Conservation (phyloP, 208 protist species). For the Angomonas deanei region DNA sequence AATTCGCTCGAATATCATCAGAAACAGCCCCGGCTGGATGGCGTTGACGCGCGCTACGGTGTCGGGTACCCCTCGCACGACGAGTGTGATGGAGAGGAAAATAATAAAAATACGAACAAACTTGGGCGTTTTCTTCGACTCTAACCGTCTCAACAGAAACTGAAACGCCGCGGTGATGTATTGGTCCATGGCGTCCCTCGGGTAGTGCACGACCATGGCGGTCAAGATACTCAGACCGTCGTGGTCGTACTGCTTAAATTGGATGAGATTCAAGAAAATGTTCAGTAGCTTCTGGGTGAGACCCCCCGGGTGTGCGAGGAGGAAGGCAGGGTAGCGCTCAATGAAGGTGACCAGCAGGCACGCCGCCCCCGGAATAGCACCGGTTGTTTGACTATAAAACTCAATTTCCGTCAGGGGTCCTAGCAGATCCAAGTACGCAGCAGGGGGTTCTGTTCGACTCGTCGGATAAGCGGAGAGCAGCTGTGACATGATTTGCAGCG, state of each 20-base stretch:
- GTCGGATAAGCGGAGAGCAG: conserved; percentile 81
- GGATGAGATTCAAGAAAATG: conserved; percentile 62
- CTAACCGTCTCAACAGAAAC: conserved; percentile 68
- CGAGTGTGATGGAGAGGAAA: conserved; percentile 77
- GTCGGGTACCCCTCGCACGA: conserved; percentile 50
- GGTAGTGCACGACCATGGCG: conserved; percentile 70
- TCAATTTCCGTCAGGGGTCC: conserved; percentile 51
- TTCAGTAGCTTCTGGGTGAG: conserved; percentile 58
- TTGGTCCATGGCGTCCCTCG: conserved; percentile 41
- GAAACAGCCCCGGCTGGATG: conserved; percentile 76
- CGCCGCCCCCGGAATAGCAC: conserved; percentile 79
- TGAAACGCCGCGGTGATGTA: conserved; percentile 60
- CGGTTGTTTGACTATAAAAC: conserved; percentile 51
- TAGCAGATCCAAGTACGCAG: conserved; percentile 50
- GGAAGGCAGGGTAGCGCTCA: conserved; percentile 61
- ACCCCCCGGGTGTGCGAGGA: conserved; percentile 31
- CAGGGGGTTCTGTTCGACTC: conserved; percentile 23
- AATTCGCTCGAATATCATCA: conserved; percentile 62
- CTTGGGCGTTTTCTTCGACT: conserved; percentile 74
- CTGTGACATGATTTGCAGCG: conserved; percentile 94
- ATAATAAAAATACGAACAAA: conserved; percentile 86
- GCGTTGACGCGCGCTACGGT: conserved; percentile 53
- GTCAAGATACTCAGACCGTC: conserved; percentile 86
- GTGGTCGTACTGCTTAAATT: conserved; percentile 86
- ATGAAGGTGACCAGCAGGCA: conserved; percentile 74